Evolutionary conservation across 352 stramenopile genomes (phyloP).

Genomic region (Globisporangium megalacanthum): DNA sequence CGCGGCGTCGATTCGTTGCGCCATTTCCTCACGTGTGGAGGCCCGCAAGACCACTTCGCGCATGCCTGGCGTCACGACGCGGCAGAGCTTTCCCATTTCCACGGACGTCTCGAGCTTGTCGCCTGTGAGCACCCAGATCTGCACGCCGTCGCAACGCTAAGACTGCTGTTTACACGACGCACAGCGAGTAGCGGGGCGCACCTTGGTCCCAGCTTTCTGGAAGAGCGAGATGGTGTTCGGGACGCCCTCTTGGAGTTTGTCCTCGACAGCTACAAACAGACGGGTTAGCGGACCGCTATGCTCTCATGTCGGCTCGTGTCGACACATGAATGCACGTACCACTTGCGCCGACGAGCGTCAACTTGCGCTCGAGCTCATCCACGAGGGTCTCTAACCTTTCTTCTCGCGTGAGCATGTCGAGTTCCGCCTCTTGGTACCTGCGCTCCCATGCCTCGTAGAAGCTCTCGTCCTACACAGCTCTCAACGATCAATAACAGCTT

Average conservation of each 20-base stretch:
- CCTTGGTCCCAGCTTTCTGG: constrained; percentile 93
- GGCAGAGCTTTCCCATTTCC: constrained; percentile 95
- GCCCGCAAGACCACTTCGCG: constrained; percentile 64
- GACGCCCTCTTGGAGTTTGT: constrained; percentile 96
- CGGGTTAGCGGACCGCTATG: neutral
- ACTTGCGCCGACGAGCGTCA: constrained; percentile 85
- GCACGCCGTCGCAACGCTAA: neutral
- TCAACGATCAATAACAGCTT: neutral
- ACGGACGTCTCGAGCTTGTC: constrained; percentile 99
- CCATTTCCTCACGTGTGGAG: constrained; percentile 39
- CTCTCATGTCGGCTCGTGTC: neutral
- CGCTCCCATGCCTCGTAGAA: constrained; percentile 70
- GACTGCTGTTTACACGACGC: neutral
- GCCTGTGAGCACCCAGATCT: constrained; percentile 93
- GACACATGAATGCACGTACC: constrained; percentile 20
- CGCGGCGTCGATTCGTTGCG: constrained; percentile 40
- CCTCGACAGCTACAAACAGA: constrained; percentile 88
- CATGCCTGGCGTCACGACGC: constrained; percentile 79
- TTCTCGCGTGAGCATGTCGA: constrained; percentile 67
- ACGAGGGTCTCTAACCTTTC: constrained; percentile 46
- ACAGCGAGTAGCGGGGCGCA: constrained; percentile 29
- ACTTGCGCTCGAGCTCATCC: constrained; percentile 77
- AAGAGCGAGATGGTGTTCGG: constrained; percentile 90
- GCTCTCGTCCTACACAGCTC: constrained; percentile 33
- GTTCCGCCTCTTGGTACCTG: constrained; percentile 61